These are phyloP conservation scores for Henckelia pumila DNA, from an alignment of 257 asterid species.

Conservation along the genomic window DNA sequence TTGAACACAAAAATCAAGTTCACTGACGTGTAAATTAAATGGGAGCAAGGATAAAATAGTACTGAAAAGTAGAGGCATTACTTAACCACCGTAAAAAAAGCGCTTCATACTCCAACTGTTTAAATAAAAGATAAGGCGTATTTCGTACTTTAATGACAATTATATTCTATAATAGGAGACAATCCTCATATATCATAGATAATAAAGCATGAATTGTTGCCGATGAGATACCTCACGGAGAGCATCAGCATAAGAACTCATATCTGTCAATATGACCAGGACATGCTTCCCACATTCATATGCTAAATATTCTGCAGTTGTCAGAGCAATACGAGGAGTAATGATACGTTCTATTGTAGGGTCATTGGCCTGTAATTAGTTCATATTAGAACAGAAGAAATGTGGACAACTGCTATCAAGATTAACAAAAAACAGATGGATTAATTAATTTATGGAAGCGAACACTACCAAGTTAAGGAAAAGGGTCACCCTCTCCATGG, in stretches of 20 bases:
- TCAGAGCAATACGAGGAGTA: constrained; percentile 95
- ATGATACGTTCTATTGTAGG: constrained; percentile 96
- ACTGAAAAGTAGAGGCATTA: neutral
- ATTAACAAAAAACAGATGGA: neutral
- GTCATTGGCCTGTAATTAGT: constrained; percentile 73
- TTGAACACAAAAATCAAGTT: neutral
- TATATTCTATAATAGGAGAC: constrained; percentile 13
- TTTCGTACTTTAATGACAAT: constrained; percentile 8
- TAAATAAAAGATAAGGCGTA: neutral
- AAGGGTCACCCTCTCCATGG: constrained; percentile 95
- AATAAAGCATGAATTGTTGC: constrained; percentile 17
- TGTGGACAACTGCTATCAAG: constrained; percentile 2
- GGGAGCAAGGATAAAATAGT: constrained; percentile 1
- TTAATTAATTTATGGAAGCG: neutral
- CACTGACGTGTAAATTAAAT: neutral
- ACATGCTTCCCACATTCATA: constrained; percentile 98
- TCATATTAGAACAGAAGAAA: constrained; percentile 23
- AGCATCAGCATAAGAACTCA: constrained; percentile 99
- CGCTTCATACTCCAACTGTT: constrained; percentile 3
- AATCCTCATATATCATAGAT: neutral
- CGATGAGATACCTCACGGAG: constrained; percentile 85
- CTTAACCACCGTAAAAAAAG: constrained; percentile 1
- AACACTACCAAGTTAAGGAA: constrained; percentile 72
- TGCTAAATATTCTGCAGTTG: constrained; percentile 95
- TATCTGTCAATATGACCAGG: constrained; percentile 96